Evolutionary conservation across 768 basidiomycete genomes (phyloP), one percentile per base, ranked within the genome.

Genomic region (Tricholoma matsutake): DNA sequence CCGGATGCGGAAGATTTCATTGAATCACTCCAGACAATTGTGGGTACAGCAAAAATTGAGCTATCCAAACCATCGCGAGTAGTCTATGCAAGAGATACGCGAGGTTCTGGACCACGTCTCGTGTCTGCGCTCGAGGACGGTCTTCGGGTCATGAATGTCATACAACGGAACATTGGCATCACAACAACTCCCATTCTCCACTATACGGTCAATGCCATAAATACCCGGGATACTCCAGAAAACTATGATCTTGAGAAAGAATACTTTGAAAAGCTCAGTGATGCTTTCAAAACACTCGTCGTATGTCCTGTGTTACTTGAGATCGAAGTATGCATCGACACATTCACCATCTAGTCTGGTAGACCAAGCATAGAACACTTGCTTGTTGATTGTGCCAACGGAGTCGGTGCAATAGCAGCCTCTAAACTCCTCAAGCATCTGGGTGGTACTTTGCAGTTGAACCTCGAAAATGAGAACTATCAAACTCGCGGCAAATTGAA

Each of bases 301-400:
- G 96, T 96, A 70, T 65, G 93, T 80, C 29, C 47, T 59, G 28
- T 58, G 4, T 45, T 13, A 47, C 34, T 18, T 41, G 58, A 56
- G 43, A 34, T 29, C 34, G 52, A 56, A 16, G 55, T 29, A 57
- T 45, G 51, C 39, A 45, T 60, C 55, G 28, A 54, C 49, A 37
- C 47, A 66, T 49, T 59, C 61, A 47, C 63, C 54, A 49, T 29
- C 28, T 61, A 93, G 89, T 76, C 81, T 25, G 86, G 86, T 61
- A 87, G 87, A 72, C 74, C 78, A 43, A 75, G 78, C 56, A 74
- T 82, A 10, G 73, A 82, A 14, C 84, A 87, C 37, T 69, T 99
- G 52, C 72, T 91, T n/a, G 80, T 99, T 43, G 97, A 99, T 73
- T 98, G 97, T 71, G 97, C 97, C n/a, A 98, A 99, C 71, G 97